Evolutionary conservation across 2,329 filamentous ascomycete genomes (phyloP).

Genomic region (Ophiostoma tasmaniense): DNA sequence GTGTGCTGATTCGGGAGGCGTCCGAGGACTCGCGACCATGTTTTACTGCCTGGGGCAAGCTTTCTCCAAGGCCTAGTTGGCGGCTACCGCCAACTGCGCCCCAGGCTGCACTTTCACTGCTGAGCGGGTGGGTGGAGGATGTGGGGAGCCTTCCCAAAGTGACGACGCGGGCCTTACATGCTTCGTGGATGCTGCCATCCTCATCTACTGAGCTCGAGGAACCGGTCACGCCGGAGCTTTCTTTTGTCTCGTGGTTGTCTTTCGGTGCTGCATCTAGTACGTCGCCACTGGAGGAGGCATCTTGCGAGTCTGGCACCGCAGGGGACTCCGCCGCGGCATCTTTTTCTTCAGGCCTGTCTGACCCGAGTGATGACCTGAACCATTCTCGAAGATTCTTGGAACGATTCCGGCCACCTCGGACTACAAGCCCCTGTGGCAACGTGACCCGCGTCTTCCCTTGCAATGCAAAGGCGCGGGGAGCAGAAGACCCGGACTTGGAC

Average conservation of each 20-base stretch:
- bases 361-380: conserved; percentile 3
- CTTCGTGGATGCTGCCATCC: conserved; percentile 24
- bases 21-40: conserved; percentile 6
- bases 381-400: conserved; percentile 3
- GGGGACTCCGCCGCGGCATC: not conserved
- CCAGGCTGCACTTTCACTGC: not conserved
- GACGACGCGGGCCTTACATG: conserved; percentile 19
- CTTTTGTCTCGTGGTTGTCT: not conserved
- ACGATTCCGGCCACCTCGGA: not conserved
- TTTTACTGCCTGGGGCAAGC: not conserved
- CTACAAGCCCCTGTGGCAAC: not conserved
- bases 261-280: not conserved
- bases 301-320: not conserved
- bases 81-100: not conserved
- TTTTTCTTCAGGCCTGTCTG: not conserved
- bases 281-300: not conserved
- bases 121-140: conserved; percentile 1
- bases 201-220: conserved; percentile 20
- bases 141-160: not conserved
- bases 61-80: not conserved
- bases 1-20: conserved; percentile 16
- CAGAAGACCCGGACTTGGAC: not conserved
- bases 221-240: not conserved
- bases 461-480: not conserved
- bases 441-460: not conserved